Evolutionary conservation across 108 stramenopile species (phyloP).

Genomic region (Aurantiochytrium sp.): DNA sequence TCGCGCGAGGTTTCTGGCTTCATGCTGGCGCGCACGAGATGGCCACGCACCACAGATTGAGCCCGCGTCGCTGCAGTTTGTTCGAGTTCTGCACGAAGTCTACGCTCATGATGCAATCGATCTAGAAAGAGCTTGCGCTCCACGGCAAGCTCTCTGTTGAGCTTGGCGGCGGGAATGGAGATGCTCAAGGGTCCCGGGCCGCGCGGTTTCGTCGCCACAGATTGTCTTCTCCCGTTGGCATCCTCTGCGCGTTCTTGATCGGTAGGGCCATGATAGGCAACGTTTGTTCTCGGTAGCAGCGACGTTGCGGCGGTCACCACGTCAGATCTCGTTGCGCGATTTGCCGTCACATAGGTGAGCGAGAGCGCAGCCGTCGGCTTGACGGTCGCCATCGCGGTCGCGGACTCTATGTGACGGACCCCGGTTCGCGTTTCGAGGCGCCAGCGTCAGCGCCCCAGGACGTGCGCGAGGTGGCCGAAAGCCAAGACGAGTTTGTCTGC

Average conservation of each 20-base stretch:
- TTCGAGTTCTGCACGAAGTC: background rate
- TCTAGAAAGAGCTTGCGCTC: conserved; percentile 10
- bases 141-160: background rate
- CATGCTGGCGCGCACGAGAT: background rate
- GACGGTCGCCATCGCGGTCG: no score
- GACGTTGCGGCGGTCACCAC: background rate
- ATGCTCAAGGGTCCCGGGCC: background rate
- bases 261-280: no score
- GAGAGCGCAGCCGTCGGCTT: background rate
- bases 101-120: background rate
- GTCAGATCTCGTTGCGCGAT: background rate
- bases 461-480: no score
- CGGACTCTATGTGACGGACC: no score
- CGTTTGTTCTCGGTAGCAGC: background rate
- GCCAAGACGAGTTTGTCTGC: no score
- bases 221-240: background rate
- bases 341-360: background rate
- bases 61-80: background rate
- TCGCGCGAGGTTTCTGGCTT: no score
- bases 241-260: no score
- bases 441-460: no score
- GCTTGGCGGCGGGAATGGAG: background rate
- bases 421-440: no score
- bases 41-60: background rate
- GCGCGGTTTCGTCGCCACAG: background rate